Evolutionary conservation across 768 basidiomycete species (phyloP), one percentile per base, ranked within the genome.

Genomic region (Naganishia antarctica): DNA sequence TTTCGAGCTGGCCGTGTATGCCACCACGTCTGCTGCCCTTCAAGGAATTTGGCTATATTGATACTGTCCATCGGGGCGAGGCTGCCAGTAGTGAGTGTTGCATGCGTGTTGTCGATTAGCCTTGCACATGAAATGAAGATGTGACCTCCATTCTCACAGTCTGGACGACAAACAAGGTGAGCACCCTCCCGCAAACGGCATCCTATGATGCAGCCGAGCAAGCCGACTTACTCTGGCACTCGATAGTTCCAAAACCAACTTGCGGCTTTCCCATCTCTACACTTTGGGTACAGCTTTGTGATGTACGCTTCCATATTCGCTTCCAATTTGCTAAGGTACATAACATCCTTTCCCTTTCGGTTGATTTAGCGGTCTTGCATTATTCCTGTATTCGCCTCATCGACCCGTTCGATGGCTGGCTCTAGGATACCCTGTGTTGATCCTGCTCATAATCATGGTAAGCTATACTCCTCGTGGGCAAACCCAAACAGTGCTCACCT

Each of bases 1-100:
- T 73, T 60, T 71, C 72, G 28, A 63, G 62, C 37, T 73, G 72
- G 72, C 72, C 72, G 25, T 73, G 72, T 61, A 73, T 73, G 72
- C 72, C 72, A 13, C 72, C 72, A 21, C 58, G 72, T 34, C 58
- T 73, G 29, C 60, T 73, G 46, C 70, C 72, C 15, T 68, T 57
- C 23, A 61, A 66, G 4, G 69, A 71, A 41, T 71, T 67, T 49
- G 70, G 69, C 11, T 73, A 73, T 51, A 45, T 73, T 41, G 72
- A 73, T 37, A 73, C 72, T 23, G 47, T 73, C 12, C 72, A 73
- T 66, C 58, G 68, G 1, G 70, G 70, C 23, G 70, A 70, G 46
- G 70, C 69, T 43, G 72, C 72, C 3, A 73, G 72, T 62, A 71
- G 62, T 63, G 29, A 63, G 62, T 63, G 11, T n/a, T n/a, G 12